Evolutionary conservation across 768 basidiomycete genomes (phyloP), one percentile per base, ranked within the genome.

Genomic region (Scleroderma bovista): DNA sequence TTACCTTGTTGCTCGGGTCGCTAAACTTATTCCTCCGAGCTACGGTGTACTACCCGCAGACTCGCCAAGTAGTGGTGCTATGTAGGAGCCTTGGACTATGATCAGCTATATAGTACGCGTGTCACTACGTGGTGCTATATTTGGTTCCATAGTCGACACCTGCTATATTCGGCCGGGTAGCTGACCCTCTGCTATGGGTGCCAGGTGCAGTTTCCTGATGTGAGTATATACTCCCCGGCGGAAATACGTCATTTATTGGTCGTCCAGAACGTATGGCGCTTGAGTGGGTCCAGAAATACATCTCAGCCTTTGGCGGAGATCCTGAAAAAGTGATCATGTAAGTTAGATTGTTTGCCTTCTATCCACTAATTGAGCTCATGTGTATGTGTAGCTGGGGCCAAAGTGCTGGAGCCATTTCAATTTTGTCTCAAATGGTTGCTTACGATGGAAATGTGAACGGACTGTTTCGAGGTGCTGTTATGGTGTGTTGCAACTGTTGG

Each of bases 211-310:
- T n/a, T n/a, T n/a, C n/a, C n/a, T n/a, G n/a, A n/a, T n/a, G 66
- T 67, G 32, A 39, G 57, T 42, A 10, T 23, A 11, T 37, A 17
- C 13, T 26, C 34, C 7, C 16, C 3, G 29, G 3, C 34, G 6
- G 15, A 15, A 6, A 20, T 16, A 20, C 19, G 11, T 22, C 20
- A 22, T 11, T 40, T 20, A 48, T 19, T 15, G 10, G 16, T 16
- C 24, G 17, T 12, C 36, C 62, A 73, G 62, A 64, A 41, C 58
- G 66, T 10, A 55, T 66, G 19, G 72, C 70, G 3, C 58, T 76
- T 4, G 57, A 72, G 47, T 76, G 73, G 73, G 66, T 75, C 2
- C 68, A 73, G 39, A 62, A 69, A 51, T 69, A 76, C 52, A 72
- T 75, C 34, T 55, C 51, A 23, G 53, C 62, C 0, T 75, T 74